Conservation (phyloP, 352 stramenopile species). For the Globisporangium megalacanthum region DNA sequence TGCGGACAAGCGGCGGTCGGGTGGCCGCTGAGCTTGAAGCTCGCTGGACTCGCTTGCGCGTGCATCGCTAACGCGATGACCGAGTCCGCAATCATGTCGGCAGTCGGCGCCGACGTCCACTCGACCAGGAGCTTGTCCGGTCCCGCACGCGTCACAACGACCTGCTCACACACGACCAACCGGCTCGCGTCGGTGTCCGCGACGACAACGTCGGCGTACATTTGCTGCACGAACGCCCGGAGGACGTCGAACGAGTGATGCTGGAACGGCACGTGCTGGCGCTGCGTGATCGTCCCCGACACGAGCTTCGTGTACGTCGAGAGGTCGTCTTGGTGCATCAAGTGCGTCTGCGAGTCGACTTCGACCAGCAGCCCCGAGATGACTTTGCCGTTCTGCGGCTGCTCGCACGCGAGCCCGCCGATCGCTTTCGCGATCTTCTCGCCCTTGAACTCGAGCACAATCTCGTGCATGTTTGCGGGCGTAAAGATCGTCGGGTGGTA, state of each 20-base stretch:
- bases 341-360: slow-evolving; percentile 78
- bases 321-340: slow-evolving; percentile 83
- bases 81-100: slow-evolving; percentile 95
- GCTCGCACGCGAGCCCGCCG: slow-evolving; percentile 55
- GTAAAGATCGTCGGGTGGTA: slow-evolving; percentile 82
- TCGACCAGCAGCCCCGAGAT: slow-evolving; percentile 83
- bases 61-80: slow-evolving; percentile 96
- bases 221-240: slow-evolving; percentile 72
- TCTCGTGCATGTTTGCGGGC: slow-evolving; percentile 84
- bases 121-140: slow-evolving; percentile 60
- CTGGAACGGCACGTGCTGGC: slow-evolving; percentile 82
- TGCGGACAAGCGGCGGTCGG: slow-evolving; percentile 72
- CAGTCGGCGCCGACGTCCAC: slow-evolving; percentile 90
- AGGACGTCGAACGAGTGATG: slow-evolving; percentile 77
- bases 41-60: slow-evolving; percentile 72
- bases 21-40: slow-evolving; percentile 77
- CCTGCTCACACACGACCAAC: slow-evolving; percentile 69
- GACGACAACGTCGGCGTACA: slow-evolving; percentile 73
- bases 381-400: slow-evolving; percentile 72
- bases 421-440: slow-evolving; percentile 88
- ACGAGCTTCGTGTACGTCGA: slow-evolving; percentile 85
- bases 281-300: slow-evolving; percentile 73
- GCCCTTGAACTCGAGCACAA: slow-evolving; percentile 83
- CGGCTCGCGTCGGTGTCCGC: slow-evolving; percentile 40
- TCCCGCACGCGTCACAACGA: slow-evolving; percentile 48